Percentiles rank a stretch among this genome's conserved stretches.
phyloP scores from a whole-genome alignment of 2,329 filamentous ascomycete species.

The Dryadomyces quercivorus region DNA sequence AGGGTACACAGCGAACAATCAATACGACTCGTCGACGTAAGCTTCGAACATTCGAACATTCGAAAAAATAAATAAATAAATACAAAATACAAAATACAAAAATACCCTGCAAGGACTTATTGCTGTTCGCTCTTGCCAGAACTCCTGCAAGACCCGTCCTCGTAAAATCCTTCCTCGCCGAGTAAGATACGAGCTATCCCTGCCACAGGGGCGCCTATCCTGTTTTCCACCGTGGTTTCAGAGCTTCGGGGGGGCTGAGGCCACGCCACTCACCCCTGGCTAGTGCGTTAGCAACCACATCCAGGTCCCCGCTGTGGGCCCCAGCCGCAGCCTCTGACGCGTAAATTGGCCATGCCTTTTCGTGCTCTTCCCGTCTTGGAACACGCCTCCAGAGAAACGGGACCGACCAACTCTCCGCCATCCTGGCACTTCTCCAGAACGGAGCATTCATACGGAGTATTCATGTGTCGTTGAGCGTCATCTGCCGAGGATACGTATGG shows the following conservation, averaged over 20 bases:
- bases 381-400: not conserved
- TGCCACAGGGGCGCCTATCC: not conserved
- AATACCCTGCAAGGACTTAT: too few relatives aligned
- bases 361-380: not conserved
- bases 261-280: slow-evolving; percentile 3
- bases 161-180: not conserved
- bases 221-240: slow-evolving; percentile 1
- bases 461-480: too few relatives aligned
- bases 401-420: not conserved
- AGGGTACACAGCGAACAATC: too few relatives aligned
- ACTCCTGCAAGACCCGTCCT: not conserved
- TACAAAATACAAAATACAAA: too few relatives aligned
- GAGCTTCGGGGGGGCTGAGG: slow-evolving; percentile 1
- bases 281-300: not conserved
- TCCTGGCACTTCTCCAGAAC: not conserved
- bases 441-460: too few relatives aligned
- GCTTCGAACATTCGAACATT: too few relatives aligned
- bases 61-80: too few relatives aligned
- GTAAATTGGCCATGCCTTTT: slow-evolving; percentile 1
- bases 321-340: slow-evolving; percentile 3
- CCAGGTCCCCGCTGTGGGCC: slow-evolving; percentile 1
- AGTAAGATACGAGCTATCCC: not conserved
- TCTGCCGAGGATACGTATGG: too few relatives aligned
- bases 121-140: too few relatives aligned
- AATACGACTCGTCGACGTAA: too few relatives aligned